These are phyloP conservation scores for Eudorina sp. DNA, from an alignment of 139 green algal species.

Conservation along the genomic window DNA sequence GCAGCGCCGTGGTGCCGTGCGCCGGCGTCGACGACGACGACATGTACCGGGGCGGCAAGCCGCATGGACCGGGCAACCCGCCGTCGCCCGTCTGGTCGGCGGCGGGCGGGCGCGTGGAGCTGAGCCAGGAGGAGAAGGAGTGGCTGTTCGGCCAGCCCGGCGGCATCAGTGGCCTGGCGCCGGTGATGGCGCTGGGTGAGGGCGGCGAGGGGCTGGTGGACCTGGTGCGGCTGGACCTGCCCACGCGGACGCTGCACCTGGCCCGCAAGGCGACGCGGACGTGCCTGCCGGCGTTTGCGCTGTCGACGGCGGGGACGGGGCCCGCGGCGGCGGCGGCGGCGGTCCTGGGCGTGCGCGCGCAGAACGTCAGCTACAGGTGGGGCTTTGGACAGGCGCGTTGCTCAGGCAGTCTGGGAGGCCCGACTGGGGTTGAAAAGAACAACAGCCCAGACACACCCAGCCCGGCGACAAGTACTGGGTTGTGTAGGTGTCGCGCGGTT, in stretches of 20 bases:
- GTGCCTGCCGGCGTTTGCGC: conserved; percentile 3
- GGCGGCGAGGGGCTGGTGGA: conserved; percentile 44
- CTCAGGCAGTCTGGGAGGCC: no score
- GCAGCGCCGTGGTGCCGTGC: background rate
- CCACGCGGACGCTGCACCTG: conserved; percentile 21
- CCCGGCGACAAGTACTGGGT: no score
- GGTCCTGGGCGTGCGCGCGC: background rate
- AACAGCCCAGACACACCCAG: no score
- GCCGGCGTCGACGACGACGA: background rate
- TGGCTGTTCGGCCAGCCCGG: conserved; percentile 32
- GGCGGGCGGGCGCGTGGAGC: background rate
- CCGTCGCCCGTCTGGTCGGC: background rate
- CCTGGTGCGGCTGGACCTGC: conserved; percentile 33
- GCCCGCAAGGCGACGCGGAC: conserved; percentile 44
- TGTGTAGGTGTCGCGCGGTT: no score
- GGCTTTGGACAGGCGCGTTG: no score
- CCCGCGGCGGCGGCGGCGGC: background rate
- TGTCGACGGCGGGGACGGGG: background rate
- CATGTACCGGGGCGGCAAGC: background rate
- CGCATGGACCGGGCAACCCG: background rate
- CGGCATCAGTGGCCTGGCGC: conserved; percentile 20
- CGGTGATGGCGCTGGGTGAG: conserved; percentile 37
- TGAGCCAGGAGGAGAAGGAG: conserved; percentile 35
- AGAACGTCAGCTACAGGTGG: conserved; percentile 26
- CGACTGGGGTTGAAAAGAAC: no score